These are phyloP conservation scores for Ganoderma boninense DNA, from an alignment of 1,284 basidiomycete genomes.

Conservation along the genomic window DNA sequence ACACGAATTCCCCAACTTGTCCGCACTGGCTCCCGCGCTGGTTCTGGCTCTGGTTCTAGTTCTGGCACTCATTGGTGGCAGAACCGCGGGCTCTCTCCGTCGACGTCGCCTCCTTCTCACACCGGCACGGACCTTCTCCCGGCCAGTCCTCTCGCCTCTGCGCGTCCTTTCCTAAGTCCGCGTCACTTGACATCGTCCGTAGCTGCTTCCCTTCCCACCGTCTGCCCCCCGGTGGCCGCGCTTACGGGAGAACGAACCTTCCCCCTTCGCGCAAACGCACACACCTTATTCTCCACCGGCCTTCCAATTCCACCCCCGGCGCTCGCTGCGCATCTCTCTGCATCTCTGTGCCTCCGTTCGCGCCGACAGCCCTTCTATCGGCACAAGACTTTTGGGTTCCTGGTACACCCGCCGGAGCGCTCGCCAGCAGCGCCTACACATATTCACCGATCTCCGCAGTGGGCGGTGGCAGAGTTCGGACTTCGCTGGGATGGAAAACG, in stretches of 20 bases:
- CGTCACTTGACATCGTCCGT: conserved; percentile 35
- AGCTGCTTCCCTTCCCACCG: conserved; percentile 14
- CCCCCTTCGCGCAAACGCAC: conserved; percentile 9
- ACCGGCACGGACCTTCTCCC: conserved; percentile 34
- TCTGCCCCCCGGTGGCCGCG: conserved; percentile 7
- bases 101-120: conserved; percentile 17
- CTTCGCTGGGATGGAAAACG: conserved; percentile 9
- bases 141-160: conserved; percentile 9
- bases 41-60: background rate
- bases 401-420: background rate
- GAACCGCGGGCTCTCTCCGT: background rate
- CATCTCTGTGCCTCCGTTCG: conserved; percentile 11
- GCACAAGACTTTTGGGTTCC: conserved; percentile 15
- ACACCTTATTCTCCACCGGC: conserved; percentile 13
- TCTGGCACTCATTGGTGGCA: background rate
- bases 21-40: background rate
- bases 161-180: conserved; percentile 36
- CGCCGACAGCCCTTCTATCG: conserved; percentile 13
- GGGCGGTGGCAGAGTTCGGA: background rate
- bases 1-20: background rate
- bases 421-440: conserved; percentile 4
- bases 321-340: conserved; percentile 19
- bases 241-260: conserved; percentile 28
- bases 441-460: conserved; percentile 6
- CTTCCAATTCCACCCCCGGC: conserved; percentile 1